Conservation (phyloP, 1,284 basidiomycete genomes). For the Ceratobasidium sp. region DNA sequence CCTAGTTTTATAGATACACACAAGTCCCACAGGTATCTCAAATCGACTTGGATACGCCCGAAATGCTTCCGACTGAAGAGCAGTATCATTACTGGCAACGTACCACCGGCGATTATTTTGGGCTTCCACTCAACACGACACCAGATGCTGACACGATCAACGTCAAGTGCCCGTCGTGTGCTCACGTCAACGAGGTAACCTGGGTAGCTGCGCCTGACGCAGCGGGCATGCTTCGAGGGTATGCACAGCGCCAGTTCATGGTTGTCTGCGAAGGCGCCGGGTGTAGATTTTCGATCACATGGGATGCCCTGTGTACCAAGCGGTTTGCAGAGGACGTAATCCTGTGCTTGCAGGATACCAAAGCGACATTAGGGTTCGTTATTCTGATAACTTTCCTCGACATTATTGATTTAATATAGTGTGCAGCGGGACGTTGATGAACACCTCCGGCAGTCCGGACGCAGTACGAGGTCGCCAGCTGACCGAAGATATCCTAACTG, state of each 20-base stretch:
- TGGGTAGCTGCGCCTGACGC: neutral
- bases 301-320: constrained; percentile 21
- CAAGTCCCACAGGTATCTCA: neutral
- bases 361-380: neutral
- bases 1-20: neutral
- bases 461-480: neutral
- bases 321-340: constrained; percentile 5
- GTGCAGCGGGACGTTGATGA: constrained; percentile 7
- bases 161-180: neutral
- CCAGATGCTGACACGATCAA: constrained; percentile 14
- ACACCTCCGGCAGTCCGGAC: neutral
- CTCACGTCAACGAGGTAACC: constrained; percentile 3
- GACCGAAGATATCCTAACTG: neutral
- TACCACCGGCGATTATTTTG: constrained; percentile 13
- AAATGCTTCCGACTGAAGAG: constrained; percentile 15
- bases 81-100: constrained; percentile 20
- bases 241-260: constrained; percentile 9
- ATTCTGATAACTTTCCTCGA: neutral
- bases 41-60: constrained; percentile 15
- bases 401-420: too few relatives aligned
- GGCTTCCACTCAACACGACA: constrained; percentile 15
- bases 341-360: neutral
- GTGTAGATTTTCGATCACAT: neutral
- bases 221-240: neutral
- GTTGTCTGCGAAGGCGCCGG: neutral